Base-by-base conservation (phyloP, 345 rosid species). In the Reutealis trisperma region DNA sequence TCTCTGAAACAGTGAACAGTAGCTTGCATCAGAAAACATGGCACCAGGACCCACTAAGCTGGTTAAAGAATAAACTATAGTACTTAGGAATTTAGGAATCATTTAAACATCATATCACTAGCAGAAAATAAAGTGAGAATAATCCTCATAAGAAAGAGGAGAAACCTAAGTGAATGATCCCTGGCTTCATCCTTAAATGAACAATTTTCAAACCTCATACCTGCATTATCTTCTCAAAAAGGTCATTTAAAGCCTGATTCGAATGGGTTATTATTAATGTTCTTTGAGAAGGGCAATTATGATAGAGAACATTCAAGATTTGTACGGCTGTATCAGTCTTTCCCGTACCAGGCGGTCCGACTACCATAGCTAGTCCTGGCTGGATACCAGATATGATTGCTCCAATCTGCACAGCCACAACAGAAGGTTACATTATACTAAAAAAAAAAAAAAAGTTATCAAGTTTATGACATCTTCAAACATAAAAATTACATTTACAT, bases 251-350 rank as follows among this genome's bases (percentile, higher is more conserved):
- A 74, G 98, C 99, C 87, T 96, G 99, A 81, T 96, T 96, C 66
- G 99, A 96, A 73, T 96, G 99, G 71, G 98, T 96, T 83, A 96
- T 96, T 74, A 96, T 92, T 78, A 96, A 86, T 58, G 99, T 96
- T 81, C 99, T 93, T 81, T 96, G 99, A 73, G 97, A 92, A 71
- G 99, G 95, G 81, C 98, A 96, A 77, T 96, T 96, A 79, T 96
- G 99, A 87, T 96, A 96, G 45, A 96, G 92, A 82, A 93, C 94
- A 71, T 93, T 93, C 84, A 96, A 86, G 71, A 96, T 90, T 81
- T 96, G 99, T 84, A 96, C 99, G 54, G 98, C 99, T 70, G 98
- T 96, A 85, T 96, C 99, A 69, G 99, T 96, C 88, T 96, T 96
- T 79, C 99, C 99, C 0, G 98, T 96, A 81, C 99, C 99, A 19